phyloP scores from a whole-genome alignment of 2,329 filamentous ascomycete genomes.

The Leptographium galeiforme region DNA sequence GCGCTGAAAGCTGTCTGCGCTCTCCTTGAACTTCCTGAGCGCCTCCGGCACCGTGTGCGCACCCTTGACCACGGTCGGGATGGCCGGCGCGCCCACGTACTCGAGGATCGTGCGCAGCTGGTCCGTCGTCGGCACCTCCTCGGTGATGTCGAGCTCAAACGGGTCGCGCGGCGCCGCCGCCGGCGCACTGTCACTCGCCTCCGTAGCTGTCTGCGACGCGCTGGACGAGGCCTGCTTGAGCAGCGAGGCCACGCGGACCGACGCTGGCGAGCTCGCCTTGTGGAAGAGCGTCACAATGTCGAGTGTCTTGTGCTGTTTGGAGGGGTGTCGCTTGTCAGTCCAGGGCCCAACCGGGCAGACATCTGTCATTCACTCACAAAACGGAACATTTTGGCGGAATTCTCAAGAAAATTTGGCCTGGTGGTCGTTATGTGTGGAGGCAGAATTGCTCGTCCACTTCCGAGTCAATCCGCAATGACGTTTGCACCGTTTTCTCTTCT shows the following conservation, averaged over 20 bases:
- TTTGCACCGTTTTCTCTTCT: neutral
- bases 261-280: constrained; percentile 61
- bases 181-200: constrained; percentile 39
- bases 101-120: constrained; percentile 23
- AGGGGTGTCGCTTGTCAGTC: neutral
- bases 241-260: constrained; percentile 57
- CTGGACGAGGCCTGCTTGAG: constrained; percentile 70
- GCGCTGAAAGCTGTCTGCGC: constrained; percentile 52
- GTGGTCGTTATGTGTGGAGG: too few species aligned
- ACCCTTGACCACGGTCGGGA: constrained; percentile 53
- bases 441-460: neutral
- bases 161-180: constrained; percentile 38
- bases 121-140: constrained; percentile 45
- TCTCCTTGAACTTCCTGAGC: constrained; percentile 62
- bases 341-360: neutral
- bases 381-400: neutral
- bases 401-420: neutral
- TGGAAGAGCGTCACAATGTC: constrained; percentile 97
- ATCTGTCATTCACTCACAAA: neutral
- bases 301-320: constrained; percentile 56
- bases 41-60: constrained; percentile 66
- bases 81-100: constrained; percentile 47
- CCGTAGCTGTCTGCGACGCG: constrained; percentile 52
- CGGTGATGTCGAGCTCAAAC: constrained; percentile 57
- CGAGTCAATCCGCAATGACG: neutral